These are phyloP conservation scores for Sclerotinia minor DNA, from an alignment of 2,329 filamentous ascomycete genomes.

Conservation along the genomic window DNA sequence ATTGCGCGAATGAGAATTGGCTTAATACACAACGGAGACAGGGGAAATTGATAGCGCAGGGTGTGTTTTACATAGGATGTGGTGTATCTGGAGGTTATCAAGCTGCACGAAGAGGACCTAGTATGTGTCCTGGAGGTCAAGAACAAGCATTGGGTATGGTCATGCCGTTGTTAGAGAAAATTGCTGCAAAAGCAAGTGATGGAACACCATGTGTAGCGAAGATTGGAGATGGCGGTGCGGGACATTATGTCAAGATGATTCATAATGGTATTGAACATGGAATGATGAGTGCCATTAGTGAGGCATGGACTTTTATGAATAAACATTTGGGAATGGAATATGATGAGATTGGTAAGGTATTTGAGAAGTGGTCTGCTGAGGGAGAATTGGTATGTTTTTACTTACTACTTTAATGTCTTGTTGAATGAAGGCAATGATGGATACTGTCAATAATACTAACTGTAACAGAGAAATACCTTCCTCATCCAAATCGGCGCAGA, in stretches of 20 bases:
- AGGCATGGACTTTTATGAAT: conserved; percentile 65
- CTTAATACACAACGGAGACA: conserved; percentile 64
- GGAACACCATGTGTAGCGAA: conserved; percentile 74
- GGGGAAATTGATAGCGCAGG: conserved; percentile 54
- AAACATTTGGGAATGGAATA: conserved; percentile 58
- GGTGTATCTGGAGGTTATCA: conserved; percentile 72
- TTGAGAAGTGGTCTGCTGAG: conserved; percentile 59
- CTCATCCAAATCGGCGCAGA: conserved; percentile 63
- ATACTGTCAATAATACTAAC: conserved; percentile 16
- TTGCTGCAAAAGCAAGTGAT: conserved; percentile 64
- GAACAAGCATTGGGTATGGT: conserved; percentile 56
- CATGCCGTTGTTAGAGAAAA: conserved; percentile 59
- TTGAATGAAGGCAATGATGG: neutral
- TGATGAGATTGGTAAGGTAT: conserved; percentile 60
- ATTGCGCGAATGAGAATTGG: conserved; percentile 69
- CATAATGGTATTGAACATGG: conserved; percentile 75
- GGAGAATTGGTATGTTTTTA: conserved; percentile 54
- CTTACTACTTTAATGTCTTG: neutral
- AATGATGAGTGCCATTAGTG: conserved; percentile 64
- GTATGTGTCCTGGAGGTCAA: conserved; percentile 66
- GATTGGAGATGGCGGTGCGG: conserved; percentile 64
- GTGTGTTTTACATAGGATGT: conserved; percentile 65
- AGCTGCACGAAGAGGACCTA: conserved; percentile 63
- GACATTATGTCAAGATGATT: conserved; percentile 75
- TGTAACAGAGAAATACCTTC: conserved; percentile 53